Conservation (phyloP, 805 yeast genomes). For the Lipomyces kockii region DNA sequence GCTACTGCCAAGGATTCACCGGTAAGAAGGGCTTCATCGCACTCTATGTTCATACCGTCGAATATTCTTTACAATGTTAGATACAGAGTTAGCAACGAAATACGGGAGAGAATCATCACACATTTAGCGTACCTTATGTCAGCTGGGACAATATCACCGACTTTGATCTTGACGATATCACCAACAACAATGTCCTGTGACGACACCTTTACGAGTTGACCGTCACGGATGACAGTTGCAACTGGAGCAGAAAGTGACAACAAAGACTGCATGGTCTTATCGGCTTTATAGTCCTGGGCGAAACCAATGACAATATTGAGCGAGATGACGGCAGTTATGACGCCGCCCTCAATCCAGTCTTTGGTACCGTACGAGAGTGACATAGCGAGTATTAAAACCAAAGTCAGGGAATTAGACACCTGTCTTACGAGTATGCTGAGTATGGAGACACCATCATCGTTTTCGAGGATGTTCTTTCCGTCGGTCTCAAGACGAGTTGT, state of each 20-base stretch:
- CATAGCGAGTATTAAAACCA: constrained; percentile 48
- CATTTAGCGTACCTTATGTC: constrained; percentile 51
- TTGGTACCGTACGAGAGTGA: constrained; percentile 69
- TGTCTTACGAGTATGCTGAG: constrained; percentile 65
- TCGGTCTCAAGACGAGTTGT: constrained; percentile 43
- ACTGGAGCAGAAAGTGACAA: constrained; percentile 70
- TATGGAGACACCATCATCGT: constrained; percentile 59
- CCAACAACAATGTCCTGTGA: constrained; percentile 75
- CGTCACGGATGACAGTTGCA: constrained; percentile 68
- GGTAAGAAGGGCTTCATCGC: constrained; percentile 69
- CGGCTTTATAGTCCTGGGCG: constrained; percentile 73
- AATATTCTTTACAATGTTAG: constrained; percentile 49
- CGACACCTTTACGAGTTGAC: constrained; percentile 59
- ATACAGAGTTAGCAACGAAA: not conserved
- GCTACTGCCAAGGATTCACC: constrained; percentile 69
- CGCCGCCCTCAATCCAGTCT: constrained; percentile 86
- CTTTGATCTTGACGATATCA: constrained; percentile 64
- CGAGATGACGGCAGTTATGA: constrained; percentile 67
- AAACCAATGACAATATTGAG: constrained; percentile 71
- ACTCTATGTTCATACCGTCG: constrained; percentile 65
- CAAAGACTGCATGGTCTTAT: constrained; percentile 77
- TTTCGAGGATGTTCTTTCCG: constrained; percentile 72
- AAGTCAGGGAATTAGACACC: constrained; percentile 76
- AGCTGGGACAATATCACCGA: constrained; percentile 82
- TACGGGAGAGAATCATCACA: not conserved